Evolutionary conservation across 192 early-diverging fungal genomes (phyloP).

Genomic region (Cetraspora pellucida): DNA sequence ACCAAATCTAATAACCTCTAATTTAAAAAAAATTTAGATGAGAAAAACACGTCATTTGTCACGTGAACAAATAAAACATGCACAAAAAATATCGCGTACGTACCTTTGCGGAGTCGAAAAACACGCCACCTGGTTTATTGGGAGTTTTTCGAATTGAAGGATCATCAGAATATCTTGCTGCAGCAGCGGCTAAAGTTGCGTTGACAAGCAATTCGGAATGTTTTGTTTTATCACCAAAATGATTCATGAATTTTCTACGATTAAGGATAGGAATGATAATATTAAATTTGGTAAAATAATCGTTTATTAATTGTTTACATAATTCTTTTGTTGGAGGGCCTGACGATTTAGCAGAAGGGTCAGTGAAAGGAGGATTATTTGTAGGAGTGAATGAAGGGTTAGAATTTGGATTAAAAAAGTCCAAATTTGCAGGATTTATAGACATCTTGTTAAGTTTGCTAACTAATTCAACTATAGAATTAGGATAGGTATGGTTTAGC

Average conservation of each 20-base stretch:
- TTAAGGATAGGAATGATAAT: conserved; percentile 20
- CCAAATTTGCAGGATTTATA: background rate
- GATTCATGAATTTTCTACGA: conserved; percentile 26
- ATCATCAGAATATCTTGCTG: conserved; percentile 29
- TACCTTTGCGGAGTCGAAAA: conserved; percentile 32
- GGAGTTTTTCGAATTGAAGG: conserved; percentile 31
- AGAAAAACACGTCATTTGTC: background rate
- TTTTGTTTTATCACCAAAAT: background rate
- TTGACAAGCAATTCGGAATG: conserved; percentile 12
- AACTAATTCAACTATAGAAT: conserved; percentile 28
- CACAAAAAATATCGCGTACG: background rate
- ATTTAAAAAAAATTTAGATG: background rate
- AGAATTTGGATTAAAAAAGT: background rate
- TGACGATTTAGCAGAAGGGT: background rate
- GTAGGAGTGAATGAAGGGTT: background rate
- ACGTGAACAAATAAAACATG: background rate
- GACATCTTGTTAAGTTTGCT: conserved; percentile 15
- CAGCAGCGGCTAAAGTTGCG: conserved; percentile 23
- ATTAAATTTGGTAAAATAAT: conserved; percentile 23
- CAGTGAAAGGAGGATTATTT: background rate
- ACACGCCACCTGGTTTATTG: conserved; percentile 26
- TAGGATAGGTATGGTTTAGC: conserved; percentile 30
- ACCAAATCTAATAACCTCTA: conserved; percentile 19
- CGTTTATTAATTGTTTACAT: conserved; percentile 21
- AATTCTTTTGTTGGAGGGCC: conserved; percentile 11